Base-by-base conservation (phyloP, 352 stramenopile species). In the Pythium dissimile region DNA sequence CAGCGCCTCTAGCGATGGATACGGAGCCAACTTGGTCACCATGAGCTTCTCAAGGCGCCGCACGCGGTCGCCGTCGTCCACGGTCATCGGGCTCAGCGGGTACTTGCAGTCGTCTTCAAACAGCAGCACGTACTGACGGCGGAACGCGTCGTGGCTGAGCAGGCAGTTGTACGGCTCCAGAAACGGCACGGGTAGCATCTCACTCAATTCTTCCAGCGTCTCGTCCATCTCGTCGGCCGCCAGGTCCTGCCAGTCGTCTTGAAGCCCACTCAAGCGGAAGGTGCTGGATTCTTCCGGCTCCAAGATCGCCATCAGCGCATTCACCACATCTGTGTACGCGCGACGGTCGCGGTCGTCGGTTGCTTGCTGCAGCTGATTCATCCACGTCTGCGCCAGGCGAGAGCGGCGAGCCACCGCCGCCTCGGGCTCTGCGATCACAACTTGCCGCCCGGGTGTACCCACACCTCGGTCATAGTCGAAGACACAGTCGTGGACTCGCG, bases 401-500 rank as follows among this genome's bases (percentile, higher is more conserved):
- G 45, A 35, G 11, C n/a, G 9, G 7, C 16, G 38, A 0, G 27
- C 8, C 5, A 21, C 13, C 13, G 16, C 31, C 9, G 12, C 24
- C 32, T 50, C 42, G 4, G 18, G 31, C 5, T 53, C 53, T 15
- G n/a, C 53, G 6, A 15, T 6, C 3, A 62, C 34, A 2, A 55
- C 18, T 2, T 24, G 32, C 16, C 26, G 15, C 2, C 23, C 34
- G 3, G 54, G 54, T 3, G 20, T 18, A 4, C 26, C 35, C 1
- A 23, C 24, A 10, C 55, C 37, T 8, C 24, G 43, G 7, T 49
- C 27, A n/a, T 55, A 55, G 26, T 57, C 55, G 44, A 82, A 88
- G n/a, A 79, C 71, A 62, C 66, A 77, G 51, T 80, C 74, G 59
- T 70, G 68, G 21, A 85, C 72, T 7, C 72, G 73, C 3, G 62